Conservation (phyloP, 2,329 filamentous ascomycete species). For the Truncatella angustata region DNA sequence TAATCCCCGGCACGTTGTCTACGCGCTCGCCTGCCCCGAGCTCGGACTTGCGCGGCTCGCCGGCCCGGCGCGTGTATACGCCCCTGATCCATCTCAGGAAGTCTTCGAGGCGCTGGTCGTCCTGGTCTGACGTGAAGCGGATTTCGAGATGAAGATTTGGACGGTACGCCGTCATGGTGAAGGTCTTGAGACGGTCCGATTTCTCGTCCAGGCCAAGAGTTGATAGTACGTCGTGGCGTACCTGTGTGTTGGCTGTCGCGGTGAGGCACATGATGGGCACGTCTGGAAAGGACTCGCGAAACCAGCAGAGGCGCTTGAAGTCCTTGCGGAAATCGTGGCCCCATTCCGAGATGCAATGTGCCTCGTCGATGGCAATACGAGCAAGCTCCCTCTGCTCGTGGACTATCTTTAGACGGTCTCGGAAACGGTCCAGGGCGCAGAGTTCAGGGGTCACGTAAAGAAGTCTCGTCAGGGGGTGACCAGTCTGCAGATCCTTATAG, state of each 20-base stretch:
- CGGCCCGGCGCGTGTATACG: constrained; percentile 68
- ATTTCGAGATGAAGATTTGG: constrained; percentile 91
- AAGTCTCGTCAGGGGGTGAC: constrained; percentile 78
- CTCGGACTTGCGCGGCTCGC: constrained; percentile 57
- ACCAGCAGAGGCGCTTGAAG: constrained; percentile 85
- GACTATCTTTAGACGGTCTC: constrained; percentile 69
- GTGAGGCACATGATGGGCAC: constrained; percentile 93
- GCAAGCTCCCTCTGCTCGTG: constrained; percentile 81
- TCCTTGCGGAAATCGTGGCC: constrained; percentile 95
- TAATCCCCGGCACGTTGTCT: constrained; percentile 71
- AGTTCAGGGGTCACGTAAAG: constrained; percentile 94
- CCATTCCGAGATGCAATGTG: constrained; percentile 98
- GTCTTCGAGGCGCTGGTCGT: constrained; percentile 69
- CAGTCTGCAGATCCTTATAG: constrained; percentile 78
- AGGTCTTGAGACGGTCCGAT: constrained; percentile 63
- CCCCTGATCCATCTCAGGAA: constrained; percentile 74
- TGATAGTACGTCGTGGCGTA: constrained; percentile 78
- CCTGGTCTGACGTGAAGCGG: constrained; percentile 74
- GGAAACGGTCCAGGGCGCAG: constrained; percentile 75
- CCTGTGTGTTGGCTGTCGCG: constrained; percentile 80
- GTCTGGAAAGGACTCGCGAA: constrained; percentile 75
- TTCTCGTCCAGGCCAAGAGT: constrained; percentile 66
- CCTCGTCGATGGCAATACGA: constrained; percentile 87
- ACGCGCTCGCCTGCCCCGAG: constrained; percentile 54
- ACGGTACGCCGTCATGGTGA: constrained; percentile 79